Percentiles rank a stretch among this genome's conserved stretches.
Evolutionary conservation across 805 yeast species (phyloP).

Genomic region (Teunomyces panamensis): DNA sequence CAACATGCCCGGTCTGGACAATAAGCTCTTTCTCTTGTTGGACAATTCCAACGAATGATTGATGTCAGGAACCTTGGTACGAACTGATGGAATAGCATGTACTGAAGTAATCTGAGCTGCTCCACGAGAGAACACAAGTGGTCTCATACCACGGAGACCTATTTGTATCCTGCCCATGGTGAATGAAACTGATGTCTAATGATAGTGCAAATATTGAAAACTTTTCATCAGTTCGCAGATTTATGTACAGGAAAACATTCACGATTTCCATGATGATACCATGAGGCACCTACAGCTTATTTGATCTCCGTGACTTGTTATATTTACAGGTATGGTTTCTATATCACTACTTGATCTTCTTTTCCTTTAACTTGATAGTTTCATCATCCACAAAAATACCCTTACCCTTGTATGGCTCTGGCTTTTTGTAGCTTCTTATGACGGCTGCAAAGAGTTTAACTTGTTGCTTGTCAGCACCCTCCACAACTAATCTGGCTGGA

Average conservation of each 20-base stretch:
- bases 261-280: no score
- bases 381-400: constrained; percentile 93
- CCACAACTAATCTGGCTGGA: constrained; percentile 81
- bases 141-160: constrained; percentile 3
- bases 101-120: constrained; percentile 49
- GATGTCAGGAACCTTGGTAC: constrained; percentile 48
- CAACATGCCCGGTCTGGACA: constrained; percentile 77
- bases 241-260: not conserved
- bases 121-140: constrained; percentile 7
- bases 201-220: not conserved
- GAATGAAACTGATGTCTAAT: not conserved
- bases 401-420: constrained; percentile 98
- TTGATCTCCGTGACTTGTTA: not conserved
- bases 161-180: constrained; percentile 1
- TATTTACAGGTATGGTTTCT: constrained; percentile 2
- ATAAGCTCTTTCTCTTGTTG: constrained; percentile 68
- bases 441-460: constrained; percentile 86
- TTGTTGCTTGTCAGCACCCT: constrained; percentile 85
- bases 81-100: constrained; percentile 47
- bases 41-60: constrained; percentile 68
- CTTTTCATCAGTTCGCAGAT: not conserved
- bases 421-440: constrained; percentile 83
- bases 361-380: constrained; percentile 84
- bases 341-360: constrained; percentile 76
- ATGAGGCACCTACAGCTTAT: no score